Evolutionary conservation across 192 early-diverging fungal species (phyloP), one percentile per base, ranked within the genome.

Genomic region (Backusella australiensis): DNA sequence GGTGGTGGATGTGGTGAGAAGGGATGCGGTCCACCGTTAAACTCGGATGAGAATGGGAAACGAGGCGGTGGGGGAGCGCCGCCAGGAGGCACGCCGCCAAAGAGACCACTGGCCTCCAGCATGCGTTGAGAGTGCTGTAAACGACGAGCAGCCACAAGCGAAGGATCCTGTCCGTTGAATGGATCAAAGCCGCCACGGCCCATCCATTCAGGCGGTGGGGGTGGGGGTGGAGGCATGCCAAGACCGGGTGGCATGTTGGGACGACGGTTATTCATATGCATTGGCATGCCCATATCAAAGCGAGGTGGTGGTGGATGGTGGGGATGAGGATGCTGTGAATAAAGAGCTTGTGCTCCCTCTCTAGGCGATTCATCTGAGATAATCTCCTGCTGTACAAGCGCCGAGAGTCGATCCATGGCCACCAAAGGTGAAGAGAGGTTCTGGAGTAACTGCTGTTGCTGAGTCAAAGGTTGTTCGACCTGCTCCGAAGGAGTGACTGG

Each of bases 51-150:
- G 39, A 67, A 77, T 26, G 69, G 69, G n/a, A 65, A 65, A 35
- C 67, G 66, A 34, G 71, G 67, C 2, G 42, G 70, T 32, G 68
- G 68, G 21, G 73, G 73, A 21, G 49, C 36, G 36, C 69, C 69
- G 39, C 69, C 44, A 36, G 32, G 32, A 67, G 32, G 32, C 7
- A 32, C 17, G 26, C 70, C 70, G 15, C 70, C 70, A 49, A 81
- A 78, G 15, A 81, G 34, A 14, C 80, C 80, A 36, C 73, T 71
- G 12, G 80, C 80, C 1, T 77, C 80, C 9, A 81, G 32, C 80
- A 81, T 81, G 4, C 77, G 76, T 14, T 81, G 80, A 17, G 80
- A 81, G 52, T 81, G 80, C 36, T 81, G 80, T 39, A 81, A 67
- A 56, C 80, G 72, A 34, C 80, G 72, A 23, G 80, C 68, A 39